Evolutionary conservation across 2,329 filamentous ascomycete genomes (phyloP).

Genomic region (Colletotrichum theobromicola): DNA sequence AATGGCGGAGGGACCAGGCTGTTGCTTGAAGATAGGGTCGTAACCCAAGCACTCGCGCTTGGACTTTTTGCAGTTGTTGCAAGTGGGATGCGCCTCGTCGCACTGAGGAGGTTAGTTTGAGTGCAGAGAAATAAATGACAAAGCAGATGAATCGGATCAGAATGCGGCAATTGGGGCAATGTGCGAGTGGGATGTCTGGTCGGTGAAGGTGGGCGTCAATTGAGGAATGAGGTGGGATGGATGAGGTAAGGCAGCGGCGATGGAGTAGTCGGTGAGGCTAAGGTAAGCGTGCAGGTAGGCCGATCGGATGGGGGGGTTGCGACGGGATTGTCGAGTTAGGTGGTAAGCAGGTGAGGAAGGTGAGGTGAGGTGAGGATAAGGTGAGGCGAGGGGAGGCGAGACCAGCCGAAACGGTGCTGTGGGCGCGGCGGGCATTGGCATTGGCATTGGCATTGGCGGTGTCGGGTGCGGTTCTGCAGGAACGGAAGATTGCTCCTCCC

Average conservation of each 20-base stretch:
- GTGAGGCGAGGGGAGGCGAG: background rate
- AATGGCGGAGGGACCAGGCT: conserved; percentile 73
- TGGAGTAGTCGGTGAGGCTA: background rate
- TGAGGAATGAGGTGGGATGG: background rate
- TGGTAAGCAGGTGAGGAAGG: background rate
- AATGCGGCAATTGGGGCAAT: background rate
- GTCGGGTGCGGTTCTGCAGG: conserved; percentile 10
- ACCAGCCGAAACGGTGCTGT: background rate
- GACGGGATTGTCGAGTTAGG: background rate
- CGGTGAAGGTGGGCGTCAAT: background rate
- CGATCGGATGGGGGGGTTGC: background rate
- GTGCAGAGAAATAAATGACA: background rate
- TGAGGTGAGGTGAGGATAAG: background rate
- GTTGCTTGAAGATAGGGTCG: conserved; percentile 84
- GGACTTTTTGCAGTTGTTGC: conserved; percentile 88
- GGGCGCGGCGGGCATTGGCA: background rate
- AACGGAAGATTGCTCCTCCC: conserved; percentile 19
- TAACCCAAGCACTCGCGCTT: conserved; percentile 88
- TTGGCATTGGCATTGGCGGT: background rate
- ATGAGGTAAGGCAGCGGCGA: background rate
- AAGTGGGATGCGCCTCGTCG: conserved; percentile 92
- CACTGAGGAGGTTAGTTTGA: conserved; percentile 62
- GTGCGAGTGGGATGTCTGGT: background rate
- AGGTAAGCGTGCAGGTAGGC: background rate
- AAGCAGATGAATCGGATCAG: background rate